Percentiles rank a stretch among this genome's conserved stretches.
Evolutionary conservation across 331 rosid genomes (phyloP).

Genomic region (Malus hybrid): DNA sequence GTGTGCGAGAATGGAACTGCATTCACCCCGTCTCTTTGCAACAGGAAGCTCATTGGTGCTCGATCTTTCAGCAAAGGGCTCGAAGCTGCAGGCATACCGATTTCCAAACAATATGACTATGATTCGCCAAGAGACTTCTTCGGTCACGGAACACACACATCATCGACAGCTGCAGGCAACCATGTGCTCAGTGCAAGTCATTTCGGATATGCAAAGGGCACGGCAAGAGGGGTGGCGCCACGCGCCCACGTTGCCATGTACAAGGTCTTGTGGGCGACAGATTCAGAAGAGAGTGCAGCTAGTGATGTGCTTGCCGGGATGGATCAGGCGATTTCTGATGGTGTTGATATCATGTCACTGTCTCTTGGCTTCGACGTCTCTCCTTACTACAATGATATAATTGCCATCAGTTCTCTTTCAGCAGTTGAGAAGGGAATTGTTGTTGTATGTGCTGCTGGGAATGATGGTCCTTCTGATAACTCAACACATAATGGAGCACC

Average conservation of each 20-base stretch:
- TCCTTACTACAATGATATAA: neutral
- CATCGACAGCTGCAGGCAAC: constrained; percentile 7
- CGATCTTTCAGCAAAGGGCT: constrained; percentile 10
- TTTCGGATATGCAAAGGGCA: constrained; percentile 11
- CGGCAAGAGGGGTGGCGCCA: constrained; percentile 2
- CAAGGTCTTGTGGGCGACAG: neutral
- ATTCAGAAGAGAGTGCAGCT: neutral
- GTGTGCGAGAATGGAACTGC: constrained; percentile 1
- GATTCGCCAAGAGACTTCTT: neutral
- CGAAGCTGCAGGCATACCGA: neutral
- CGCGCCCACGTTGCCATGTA: constrained; percentile 5
- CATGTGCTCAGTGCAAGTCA: neutral
- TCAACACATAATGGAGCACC: constrained; percentile 8
- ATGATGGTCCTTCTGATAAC: neutral
- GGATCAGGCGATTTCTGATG: constrained; percentile 9
- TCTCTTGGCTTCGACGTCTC: neutral
- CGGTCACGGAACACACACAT: constrained; percentile 1
- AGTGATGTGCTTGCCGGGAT: constrained; percentile 5
- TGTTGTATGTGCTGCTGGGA: constrained; percentile 10
- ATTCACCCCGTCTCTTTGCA: constrained; percentile 3
- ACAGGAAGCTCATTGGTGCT: constrained; percentile 17
- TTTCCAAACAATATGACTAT: neutral
- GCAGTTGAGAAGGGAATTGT: constrained; percentile 8
- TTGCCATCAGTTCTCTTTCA: constrained; percentile 5
- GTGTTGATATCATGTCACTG: neutral